phyloP scores from a whole-genome alignment of 2,329 filamentous ascomycete species.

The Colletotrichum echinochloae region DNA sequence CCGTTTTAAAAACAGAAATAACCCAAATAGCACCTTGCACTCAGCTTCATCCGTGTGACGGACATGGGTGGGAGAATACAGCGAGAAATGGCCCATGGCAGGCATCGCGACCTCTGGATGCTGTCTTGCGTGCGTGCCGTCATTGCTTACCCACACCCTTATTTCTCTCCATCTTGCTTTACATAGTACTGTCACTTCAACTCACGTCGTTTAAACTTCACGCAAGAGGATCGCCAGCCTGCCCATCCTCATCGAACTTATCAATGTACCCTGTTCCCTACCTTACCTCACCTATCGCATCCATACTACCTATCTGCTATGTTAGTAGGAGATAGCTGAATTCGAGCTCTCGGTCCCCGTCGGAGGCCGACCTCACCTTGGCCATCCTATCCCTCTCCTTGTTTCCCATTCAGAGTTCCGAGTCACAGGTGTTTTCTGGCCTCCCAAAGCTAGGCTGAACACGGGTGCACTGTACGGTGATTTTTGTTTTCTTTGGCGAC shows the following conservation, averaged over 20 bases:
- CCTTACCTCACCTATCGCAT: neutral
- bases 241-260: conserved; percentile 2
- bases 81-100: conserved; percentile 28
- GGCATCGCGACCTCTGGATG: conserved; percentile 11
- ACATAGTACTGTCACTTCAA: neutral
- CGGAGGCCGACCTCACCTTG: conserved; percentile 15
- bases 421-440: conserved; percentile 9
- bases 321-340: neutral
- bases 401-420: conserved; percentile 10
- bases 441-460: conserved; percentile 16
- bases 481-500: conserved; percentile 35
- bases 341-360: conserved; percentile 3
- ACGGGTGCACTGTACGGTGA: conserved; percentile 11
- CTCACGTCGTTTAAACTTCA: too few relatives aligned
- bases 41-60: neutral
- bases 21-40: neutral
- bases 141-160: neutral
- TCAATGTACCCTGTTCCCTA: conserved; percentile 8
- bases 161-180: neutral
- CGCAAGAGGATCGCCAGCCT: neutral
- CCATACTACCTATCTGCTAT: neutral
- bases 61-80: conserved; percentile 14
- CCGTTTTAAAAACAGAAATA: neutral
- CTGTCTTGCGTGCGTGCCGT: neutral
- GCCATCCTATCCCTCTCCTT: conserved; percentile 14